These are phyloP conservation scores for Macroventuria anomochaeta DNA, from an alignment of 2,329 filamentous ascomycete species.

Conservation along the genomic window DNA sequence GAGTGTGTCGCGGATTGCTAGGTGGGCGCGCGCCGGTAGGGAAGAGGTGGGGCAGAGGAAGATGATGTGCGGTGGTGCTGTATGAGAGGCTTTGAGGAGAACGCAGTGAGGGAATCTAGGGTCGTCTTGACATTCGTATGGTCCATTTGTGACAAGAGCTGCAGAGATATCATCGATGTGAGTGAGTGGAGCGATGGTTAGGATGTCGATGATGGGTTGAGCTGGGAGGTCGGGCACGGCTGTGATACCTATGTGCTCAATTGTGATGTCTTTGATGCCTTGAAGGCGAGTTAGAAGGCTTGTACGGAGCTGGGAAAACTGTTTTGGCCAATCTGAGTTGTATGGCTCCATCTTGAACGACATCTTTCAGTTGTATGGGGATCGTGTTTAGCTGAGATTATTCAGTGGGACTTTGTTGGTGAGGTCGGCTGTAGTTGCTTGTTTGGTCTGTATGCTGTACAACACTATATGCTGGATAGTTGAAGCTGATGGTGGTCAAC, in stretches of 20 bases:
- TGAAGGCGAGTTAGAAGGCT: slow-evolving; percentile 25
- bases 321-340: slow-evolving; percentile 36
- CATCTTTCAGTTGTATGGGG: too few relatives aligned
- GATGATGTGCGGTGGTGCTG: too few relatives aligned
- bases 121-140: too few relatives aligned
- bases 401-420: background rate
- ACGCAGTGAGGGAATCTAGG: too few relatives aligned
- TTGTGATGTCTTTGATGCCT: slow-evolving; percentile 25
- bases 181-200: slow-evolving; percentile 34
- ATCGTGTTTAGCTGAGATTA: too few relatives aligned
- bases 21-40: slow-evolving; percentile 47
- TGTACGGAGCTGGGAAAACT: slow-evolving; percentile 33
- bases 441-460: too few relatives aligned
- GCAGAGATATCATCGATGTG: background rate
- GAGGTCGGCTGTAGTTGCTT: slow-evolving; percentile 14
- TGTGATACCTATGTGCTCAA: slow-evolving; percentile 50
- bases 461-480: too few relatives aligned
- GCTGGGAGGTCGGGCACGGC: slow-evolving; percentile 45
- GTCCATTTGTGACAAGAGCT: too few relatives aligned
- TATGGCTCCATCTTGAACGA: slow-evolving; percentile 32
- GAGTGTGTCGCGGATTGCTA: slow-evolving; percentile 48
- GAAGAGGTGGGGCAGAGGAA: slow-evolving; percentile 42
- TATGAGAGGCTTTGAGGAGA: too few relatives aligned
- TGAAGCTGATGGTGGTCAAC: too few relatives aligned
- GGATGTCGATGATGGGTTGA: slow-evolving; percentile 50